phyloP scores from a whole-genome alignment of 2,329 filamentous ascomycete genomes.

The Coniochaeta ligniaria region DNA sequence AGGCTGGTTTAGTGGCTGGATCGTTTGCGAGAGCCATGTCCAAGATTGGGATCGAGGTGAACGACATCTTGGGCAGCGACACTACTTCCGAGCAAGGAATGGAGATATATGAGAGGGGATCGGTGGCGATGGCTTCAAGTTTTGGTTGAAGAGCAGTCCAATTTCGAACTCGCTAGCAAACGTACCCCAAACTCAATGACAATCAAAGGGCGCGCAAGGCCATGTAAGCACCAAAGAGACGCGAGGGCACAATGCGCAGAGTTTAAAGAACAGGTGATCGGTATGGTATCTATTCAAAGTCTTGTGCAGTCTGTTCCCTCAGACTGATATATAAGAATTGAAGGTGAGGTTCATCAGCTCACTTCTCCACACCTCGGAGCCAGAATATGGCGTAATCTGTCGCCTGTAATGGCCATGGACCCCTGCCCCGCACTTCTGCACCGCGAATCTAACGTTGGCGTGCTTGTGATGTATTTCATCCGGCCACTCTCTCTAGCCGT shows the following conservation, averaged over 20 bases:
- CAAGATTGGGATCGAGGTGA: conserved; percentile 69
- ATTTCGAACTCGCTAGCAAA: neutral
- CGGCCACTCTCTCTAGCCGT: neutral
- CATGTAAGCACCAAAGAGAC: conserved; percentile 2
- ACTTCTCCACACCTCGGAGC: neutral
- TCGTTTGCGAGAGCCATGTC: conserved; percentile 62
- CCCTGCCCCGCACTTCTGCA: conserved; percentile 8
- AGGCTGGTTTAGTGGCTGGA: conserved; percentile 60
- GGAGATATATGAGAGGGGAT: neutral
- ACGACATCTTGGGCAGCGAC: conserved; percentile 46
- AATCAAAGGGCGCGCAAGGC: neutral
- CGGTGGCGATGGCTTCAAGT: neutral
- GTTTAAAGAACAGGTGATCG: neutral
- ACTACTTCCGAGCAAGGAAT: neutral
- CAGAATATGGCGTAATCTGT: neutral
- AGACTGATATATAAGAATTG: neutral
- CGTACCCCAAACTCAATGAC: neutral
- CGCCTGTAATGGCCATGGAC: neutral
- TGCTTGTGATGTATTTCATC: neutral
- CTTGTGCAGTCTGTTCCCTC: neutral
- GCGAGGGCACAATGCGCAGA: neutral
- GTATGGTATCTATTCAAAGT: neutral
- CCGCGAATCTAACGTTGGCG: neutral
- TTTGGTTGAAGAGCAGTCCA: neutral
- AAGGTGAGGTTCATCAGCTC: neutral